These are phyloP conservation scores for Phlebopus sp. DNA, from an alignment of 1,284 basidiomycete genomes.

Conservation along the genomic window DNA sequence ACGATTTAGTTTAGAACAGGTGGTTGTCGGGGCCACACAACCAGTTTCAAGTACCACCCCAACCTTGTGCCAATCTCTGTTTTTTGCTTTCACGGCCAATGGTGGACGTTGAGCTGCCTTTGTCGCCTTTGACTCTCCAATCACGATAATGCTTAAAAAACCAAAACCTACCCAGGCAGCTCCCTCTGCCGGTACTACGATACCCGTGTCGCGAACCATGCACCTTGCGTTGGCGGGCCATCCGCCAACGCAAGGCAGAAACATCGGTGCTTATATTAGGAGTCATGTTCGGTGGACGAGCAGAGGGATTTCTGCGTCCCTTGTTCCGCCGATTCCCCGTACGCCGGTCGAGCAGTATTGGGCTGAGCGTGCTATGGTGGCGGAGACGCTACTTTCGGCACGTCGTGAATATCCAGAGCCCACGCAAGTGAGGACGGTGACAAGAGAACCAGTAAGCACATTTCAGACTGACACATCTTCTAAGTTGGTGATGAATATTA, in stretches of 20 bases:
- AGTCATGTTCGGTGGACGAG: slow-evolving; percentile 9
- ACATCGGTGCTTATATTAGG: not conserved
- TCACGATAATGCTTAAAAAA: slow-evolving; percentile 29
- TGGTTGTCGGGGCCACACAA: too few relatives aligned
- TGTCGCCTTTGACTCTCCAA: too few relatives aligned
- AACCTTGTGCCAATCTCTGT: not conserved
- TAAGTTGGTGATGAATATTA: too few relatives aligned
- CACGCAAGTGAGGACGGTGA: slow-evolving; percentile 34
- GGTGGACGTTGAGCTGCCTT: too few relatives aligned
- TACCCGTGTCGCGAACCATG: slow-evolving; percentile 30
- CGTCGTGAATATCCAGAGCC: slow-evolving; percentile 50
- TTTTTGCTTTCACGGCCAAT: not conserved
- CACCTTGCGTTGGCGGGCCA: slow-evolving; percentile 21
- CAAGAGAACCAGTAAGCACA: slow-evolving; percentile 41
- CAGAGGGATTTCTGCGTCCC: slow-evolving; percentile 16
- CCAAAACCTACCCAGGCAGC: slow-evolving; percentile 9
- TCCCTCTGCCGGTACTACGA: not conserved
- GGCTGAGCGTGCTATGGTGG: slow-evolving; percentile 58
- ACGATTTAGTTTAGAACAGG: too few relatives aligned
- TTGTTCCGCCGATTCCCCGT: slow-evolving; percentile 26
- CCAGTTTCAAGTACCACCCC: too few relatives aligned
- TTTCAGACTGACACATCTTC: not conserved
- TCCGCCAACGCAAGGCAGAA: not conserved
- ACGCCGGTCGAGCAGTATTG: slow-evolving; percentile 54
- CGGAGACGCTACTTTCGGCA: slow-evolving; percentile 53